A percentile compares a stretch with the other conserved stretches of the same genome.
Evolutionary conservation across 1,284 basidiomycete species (phyloP).

Genomic region (Leccinum subspadiceum): DNA sequence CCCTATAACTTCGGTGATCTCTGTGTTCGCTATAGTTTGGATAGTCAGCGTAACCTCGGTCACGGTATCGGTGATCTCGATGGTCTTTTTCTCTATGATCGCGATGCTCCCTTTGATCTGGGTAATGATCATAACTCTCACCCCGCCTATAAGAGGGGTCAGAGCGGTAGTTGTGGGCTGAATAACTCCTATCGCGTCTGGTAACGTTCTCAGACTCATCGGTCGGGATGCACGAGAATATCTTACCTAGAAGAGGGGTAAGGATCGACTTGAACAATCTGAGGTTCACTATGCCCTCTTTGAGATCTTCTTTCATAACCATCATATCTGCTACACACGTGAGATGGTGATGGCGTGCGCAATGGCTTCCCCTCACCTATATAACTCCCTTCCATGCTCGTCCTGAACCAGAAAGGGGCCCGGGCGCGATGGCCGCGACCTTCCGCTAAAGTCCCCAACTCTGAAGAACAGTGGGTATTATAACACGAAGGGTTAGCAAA

Average conservation of each 20-base stretch:
- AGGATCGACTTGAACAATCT: constrained; percentile 26
- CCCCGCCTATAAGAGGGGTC: constrained; percentile 26
- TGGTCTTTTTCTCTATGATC: constrained; percentile 21
- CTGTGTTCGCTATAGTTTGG: constrained; percentile 20
- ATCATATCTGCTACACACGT: constrained; percentile 28
- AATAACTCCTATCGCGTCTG: constrained; percentile 29
- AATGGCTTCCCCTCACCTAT: constrained; percentile 35
- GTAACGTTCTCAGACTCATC: constrained; percentile 7
- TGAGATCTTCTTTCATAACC: constrained; percentile 23
- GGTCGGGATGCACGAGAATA: constrained; percentile 1
- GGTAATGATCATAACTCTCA: constrained; percentile 19
- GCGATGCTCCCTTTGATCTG: constrained; percentile 23
- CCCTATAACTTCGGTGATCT: constrained; percentile 20
- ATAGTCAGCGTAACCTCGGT: constrained; percentile 22
- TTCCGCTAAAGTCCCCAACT: constrained; percentile 44
- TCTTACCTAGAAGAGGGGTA: constrained; percentile 26
- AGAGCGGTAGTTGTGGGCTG: constrained; percentile 24
- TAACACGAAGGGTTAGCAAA: constrained; percentile 4
- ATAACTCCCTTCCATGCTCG: constrained; percentile 47
- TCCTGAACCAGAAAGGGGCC: constrained; percentile 50
- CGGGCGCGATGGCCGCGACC: constrained; percentile 23
- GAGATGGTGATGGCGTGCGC: constrained; percentile 2
- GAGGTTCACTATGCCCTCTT: constrained; percentile 29
- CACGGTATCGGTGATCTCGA: constrained; percentile 25
- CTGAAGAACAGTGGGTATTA: constrained; percentile 33